Evolutionary conservation across 306 rosid genomes (phyloP).

Genomic region (Sophora flavescens): DNA sequence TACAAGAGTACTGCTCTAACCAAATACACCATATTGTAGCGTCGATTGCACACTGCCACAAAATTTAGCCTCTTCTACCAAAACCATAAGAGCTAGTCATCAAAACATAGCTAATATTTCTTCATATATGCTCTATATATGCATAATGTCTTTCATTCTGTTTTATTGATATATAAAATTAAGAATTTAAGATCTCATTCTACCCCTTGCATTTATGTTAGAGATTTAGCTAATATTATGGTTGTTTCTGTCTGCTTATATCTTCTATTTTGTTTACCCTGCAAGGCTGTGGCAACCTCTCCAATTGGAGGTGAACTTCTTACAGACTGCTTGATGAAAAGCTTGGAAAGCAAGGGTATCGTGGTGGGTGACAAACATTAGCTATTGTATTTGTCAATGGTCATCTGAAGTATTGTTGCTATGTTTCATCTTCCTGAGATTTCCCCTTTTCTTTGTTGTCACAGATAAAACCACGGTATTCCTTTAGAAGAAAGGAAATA

Average conservation of each 20-base stretch:
- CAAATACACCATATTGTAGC: not conserved
- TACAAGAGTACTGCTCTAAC: not conserved
- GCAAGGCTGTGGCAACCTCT: constrained; percentile 90
- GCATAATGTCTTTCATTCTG: constrained; percentile 12
- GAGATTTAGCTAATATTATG: constrained; percentile 23
- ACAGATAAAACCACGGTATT: constrained; percentile 91
- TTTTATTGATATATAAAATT: constrained; percentile 24
- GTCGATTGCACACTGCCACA: not conserved
- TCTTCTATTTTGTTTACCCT: constrained; percentile 39
- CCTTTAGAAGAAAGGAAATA: constrained; percentile 95
- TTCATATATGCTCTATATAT: constrained; percentile 22
- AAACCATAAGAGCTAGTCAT: not conserved
- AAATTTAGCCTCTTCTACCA: not conserved
- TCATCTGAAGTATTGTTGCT: constrained; percentile 32
- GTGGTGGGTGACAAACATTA: constrained; percentile 60
- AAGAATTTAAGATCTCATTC: constrained; percentile 27
- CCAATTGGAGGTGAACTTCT: constrained; percentile 98
- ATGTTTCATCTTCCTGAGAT: constrained; percentile 28
- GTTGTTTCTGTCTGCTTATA: constrained; percentile 29
- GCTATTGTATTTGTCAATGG: constrained; percentile 28
- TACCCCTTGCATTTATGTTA: constrained; percentile 4
- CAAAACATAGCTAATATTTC: constrained; percentile 16
- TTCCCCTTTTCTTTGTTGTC: constrained; percentile 17
- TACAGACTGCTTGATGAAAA: constrained; percentile 91
- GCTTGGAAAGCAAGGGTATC: constrained; percentile 97